Evolutionary conservation across 306 rosid species (phyloP), one percentile per base, ranked within the genome.

Genomic region (Sesbania bispinosa): DNA sequence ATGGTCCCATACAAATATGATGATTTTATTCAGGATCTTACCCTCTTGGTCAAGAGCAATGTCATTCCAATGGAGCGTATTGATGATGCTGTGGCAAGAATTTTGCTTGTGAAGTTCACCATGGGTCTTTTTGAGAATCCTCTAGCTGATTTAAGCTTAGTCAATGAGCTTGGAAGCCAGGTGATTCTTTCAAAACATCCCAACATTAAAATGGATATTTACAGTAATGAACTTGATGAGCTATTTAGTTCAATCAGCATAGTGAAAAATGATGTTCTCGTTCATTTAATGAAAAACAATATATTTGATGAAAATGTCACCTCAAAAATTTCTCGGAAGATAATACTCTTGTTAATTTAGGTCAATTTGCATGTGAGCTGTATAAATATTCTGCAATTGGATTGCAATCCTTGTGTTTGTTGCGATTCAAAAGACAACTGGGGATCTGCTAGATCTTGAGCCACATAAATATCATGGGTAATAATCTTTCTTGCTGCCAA

Each of bases 111-210:
- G 39, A 94, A 94, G 85, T 91, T 91, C 86, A 89, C 80, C 67
- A 87, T 91, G 93, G 97, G 96, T 53, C 89, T 94, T 66, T 94
- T 94, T 64, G 97, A 94, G 81, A 89, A 77, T 77, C 99, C 97
- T 27, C 59, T 94, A 61, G 88, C 93, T 36, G 99, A 94, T 91
- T 62, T 38, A 72, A 89, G 96, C 84, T 88, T 89, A 67, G 93
- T 86, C 80, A 85, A 88, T 75, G 91, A 91, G 81, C 96, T 94
- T 57, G 99, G 99, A 69, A 94, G 96, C 85, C 96, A 89, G 92
- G 99, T 88, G 27, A 65, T 71, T 74, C 55, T 38, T 35, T 67
- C 74, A 27, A 41, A 71, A 43, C 47, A 43, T 64, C 33, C 60
- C 38, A 29, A 71, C 13, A 14, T 20, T 71, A 35, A 67, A 36